Evolutionary conservation across 139 green algal species (phyloP).

Genomic region (Tetraselmis striata): DNA sequence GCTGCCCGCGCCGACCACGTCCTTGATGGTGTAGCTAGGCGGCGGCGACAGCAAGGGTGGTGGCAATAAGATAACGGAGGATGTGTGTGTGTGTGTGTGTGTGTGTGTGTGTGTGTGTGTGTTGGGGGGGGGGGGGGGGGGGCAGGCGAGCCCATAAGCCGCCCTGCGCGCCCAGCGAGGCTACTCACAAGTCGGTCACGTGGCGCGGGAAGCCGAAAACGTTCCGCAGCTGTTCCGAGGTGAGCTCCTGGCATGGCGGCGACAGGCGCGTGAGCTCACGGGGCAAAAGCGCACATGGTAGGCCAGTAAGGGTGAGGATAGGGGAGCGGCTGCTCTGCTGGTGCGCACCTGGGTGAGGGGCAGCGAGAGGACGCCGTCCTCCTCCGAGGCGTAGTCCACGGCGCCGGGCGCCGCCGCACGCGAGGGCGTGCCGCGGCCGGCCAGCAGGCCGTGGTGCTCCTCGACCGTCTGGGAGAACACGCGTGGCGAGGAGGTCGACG

Average conservation of each 20-base stretch:
- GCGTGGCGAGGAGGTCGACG: background rate
- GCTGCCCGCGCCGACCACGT: conserved; percentile 75
- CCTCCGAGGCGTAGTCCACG: conserved; percentile 8
- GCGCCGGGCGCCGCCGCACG: background rate
- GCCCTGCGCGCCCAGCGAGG: background rate
- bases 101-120: background rate
- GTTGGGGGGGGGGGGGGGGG: background rate
- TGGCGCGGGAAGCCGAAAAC: conserved; percentile 72
- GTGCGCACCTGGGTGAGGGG: conserved; percentile 41
- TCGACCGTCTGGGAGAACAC: background rate
- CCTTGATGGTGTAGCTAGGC: conserved; percentile 56
- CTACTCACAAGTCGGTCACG: conserved; percentile 33
- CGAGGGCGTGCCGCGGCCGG: background rate
- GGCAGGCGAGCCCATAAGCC: background rate
- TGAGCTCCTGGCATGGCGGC: conserved; percentile 33
- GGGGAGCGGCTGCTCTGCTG: too few relatives aligned
- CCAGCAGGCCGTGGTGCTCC: background rate
- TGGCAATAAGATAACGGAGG: background rate
- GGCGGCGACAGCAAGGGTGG: background rate
- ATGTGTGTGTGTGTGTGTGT: background rate
- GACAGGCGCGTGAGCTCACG: background rate
- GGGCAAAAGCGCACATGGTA: background rate
- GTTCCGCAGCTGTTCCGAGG: conserved; percentile 45
- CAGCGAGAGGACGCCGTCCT: conserved; percentile 60
- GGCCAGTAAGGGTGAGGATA: background rate